phyloP scores from a whole-genome alignment of 106 monocot species.

The Amphibolis antarctica region DNA sequence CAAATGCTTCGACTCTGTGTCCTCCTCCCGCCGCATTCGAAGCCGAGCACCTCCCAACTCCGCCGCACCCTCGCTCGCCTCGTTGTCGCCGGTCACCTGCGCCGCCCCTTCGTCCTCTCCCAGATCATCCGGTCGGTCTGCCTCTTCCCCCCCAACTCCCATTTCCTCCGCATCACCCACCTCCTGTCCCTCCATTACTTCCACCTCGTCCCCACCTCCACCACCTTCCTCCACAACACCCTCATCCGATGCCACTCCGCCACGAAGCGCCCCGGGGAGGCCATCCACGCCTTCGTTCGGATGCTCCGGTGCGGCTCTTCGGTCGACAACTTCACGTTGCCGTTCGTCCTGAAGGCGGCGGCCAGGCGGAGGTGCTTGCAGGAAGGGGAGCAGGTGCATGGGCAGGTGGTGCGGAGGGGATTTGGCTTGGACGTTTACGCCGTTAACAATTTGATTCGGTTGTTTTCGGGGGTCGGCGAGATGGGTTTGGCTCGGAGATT shows the following conservation, averaged over 20 bases:
- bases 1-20: background rate
- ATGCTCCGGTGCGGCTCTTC: constrained; percentile 16
- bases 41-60: constrained; percentile 4
- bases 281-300: constrained; percentile 20
- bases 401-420: constrained; percentile 34
- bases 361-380: constrained; percentile 11
- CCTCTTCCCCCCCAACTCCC: constrained; percentile 8
- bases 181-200: constrained; percentile 29
- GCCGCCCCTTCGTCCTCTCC: constrained; percentile 20
- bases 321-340: constrained; percentile 44
- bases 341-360: constrained; percentile 32
- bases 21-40: background rate
- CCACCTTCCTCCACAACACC: constrained; percentile 45
- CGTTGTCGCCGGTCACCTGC: constrained; percentile 12
- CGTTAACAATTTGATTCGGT: constrained; percentile 39
- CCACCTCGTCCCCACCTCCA: constrained; percentile 28
- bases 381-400: constrained; percentile 28
- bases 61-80: constrained; percentile 4
- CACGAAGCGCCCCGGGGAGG: constrained; percentile 10
- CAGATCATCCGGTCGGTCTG: constrained; percentile 6
- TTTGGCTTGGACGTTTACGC: constrained; percentile 31
- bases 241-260: constrained; percentile 25
- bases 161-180: constrained; percentile 15
- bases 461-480: constrained; percentile 38
- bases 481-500: constrained; percentile 32